Conservation (phyloP, 768 basidiomycete species). For the Heimioporus sp. region DNA sequence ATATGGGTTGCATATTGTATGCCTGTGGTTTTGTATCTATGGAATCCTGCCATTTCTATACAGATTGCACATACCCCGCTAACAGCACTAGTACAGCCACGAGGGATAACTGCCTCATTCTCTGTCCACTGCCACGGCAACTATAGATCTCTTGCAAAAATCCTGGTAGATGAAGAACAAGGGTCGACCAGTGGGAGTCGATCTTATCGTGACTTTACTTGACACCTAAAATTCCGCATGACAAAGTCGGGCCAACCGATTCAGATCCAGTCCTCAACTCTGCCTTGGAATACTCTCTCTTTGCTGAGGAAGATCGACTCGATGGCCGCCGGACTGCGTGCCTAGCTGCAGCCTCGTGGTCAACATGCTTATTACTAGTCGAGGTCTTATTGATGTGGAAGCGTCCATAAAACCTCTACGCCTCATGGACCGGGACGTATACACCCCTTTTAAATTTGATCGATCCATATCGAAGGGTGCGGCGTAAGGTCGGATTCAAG, state of each 20-base stretch:
- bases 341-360: not conserved
- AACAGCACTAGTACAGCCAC: not conserved
- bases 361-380: not conserved
- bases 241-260: not conserved
- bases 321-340: not conserved
- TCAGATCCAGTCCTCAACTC: not conserved
- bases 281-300: not conserved
- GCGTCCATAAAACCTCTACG: slow-evolving; percentile 2
- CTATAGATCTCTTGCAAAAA: too few species aligned
- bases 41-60: not conserved
- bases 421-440: slow-evolving; percentile 1
- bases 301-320: not conserved
- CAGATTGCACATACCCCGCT: not conserved
- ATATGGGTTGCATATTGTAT: not conserved
- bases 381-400: not conserved
- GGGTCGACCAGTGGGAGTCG: not conserved
- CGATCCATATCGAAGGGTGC: not conserved
- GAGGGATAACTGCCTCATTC: not conserved
- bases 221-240: not conserved
- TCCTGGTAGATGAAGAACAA: too few species aligned
- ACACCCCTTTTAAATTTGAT: not conserved
- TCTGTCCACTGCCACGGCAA: too few species aligned
- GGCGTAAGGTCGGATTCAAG: not conserved
- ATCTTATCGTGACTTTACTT: not conserved
- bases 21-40: not conserved